Base-by-base conservation (phyloP, 2,329 filamentous ascomycete genomes). In the Sporothrix luriei region DNA sequence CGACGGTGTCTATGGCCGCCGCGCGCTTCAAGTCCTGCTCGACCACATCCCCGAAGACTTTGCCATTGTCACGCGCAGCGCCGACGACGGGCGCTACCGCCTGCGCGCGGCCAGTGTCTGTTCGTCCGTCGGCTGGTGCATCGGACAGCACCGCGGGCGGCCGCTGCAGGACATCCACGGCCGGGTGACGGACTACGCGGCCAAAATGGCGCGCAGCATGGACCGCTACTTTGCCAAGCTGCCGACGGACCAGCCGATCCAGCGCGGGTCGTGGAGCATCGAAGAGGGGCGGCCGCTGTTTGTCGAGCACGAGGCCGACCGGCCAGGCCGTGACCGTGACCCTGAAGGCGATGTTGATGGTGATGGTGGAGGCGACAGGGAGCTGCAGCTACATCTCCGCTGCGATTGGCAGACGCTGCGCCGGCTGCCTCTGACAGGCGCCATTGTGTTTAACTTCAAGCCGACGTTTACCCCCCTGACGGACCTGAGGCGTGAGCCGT, bases 321-420 rank as follows among this genome's bases (percentile, higher is more conserved):
- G 57, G 87, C 91, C 21, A 79, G 83, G 0, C 76, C 79, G 4
- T 33, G 81, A 24, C 76, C 79, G 4, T 33, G 81, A 24, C 71
- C 73, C 9, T 74, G 72, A 19, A 68, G 70, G 2, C 64, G 68
- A 48, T 49, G 40, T 46, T 76, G 33, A 33, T 33, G 33, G 33
- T 1, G 33, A 33, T 33, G 33, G 33, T 33, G 33, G 33, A 7
- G 4, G 33, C 33, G 9, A 7, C 5, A 7, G 33, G 82, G 86
- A 0, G 85, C 33, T 33, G 33, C 33, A 91, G 46, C 82, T 91
- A 72, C 81, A 90, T 71, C 81, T 97, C 1, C 86, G 93, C 4
- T 92, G 95, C 1, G 93, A 97, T 78, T 96, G 92, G 91, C 93
- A 97, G 79, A 97, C 93, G 0, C 81, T 97, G 4, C 87, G 93